Evolutionary conservation across 1,139 yeast genomes (phyloP).

Genomic region (Fermentozyma sake): DNA sequence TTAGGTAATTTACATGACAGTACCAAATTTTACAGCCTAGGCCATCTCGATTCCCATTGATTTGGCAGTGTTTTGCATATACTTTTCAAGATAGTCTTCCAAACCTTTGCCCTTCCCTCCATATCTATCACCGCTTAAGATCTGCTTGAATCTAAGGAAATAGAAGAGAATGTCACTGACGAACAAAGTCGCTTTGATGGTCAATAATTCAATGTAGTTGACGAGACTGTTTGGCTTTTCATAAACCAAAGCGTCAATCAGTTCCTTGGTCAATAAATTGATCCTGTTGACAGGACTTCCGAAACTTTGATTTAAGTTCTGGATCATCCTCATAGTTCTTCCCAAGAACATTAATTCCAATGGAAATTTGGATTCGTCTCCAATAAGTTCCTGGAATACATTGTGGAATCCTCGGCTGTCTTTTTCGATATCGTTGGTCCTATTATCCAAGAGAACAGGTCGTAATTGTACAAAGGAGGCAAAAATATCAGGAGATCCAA

Average conservation of each 20-base stretch:
- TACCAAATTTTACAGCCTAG: too few species aligned
- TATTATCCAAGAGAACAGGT: constrained; percentile 27
- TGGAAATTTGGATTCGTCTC: constrained; percentile 65
- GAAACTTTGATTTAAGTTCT: constrained; percentile 58
- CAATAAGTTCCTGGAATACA: constrained; percentile 40
- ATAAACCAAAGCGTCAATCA: constrained; percentile 26
- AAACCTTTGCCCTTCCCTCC: constrained; percentile 36
- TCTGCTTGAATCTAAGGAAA: constrained; percentile 37
- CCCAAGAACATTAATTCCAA: constrained; percentile 61
- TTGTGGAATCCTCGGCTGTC: constrained; percentile 16
- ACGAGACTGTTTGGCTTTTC: constrained; percentile 13
- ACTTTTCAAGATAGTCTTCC: constrained; percentile 45
- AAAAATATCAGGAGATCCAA: constrained; percentile 62
- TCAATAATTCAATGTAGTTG: constrained; percentile 19
- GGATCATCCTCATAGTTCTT: constrained; percentile 71
- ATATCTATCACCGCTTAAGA: constrained; percentile 25
- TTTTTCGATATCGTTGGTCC: constrained; percentile 20
- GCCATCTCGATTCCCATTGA: constrained; percentile 34
- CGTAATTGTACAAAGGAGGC: constrained; percentile 55
- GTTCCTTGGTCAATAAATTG: constrained; percentile 56
- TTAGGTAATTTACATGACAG: too few species aligned
- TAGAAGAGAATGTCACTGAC: constrained; percentile 42
- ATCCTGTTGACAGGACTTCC: constrained; percentile 75
- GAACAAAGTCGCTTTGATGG: constrained; percentile 33
- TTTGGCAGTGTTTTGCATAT: constrained; percentile 38